Evolutionary conservation across 345 rosid genomes (phyloP).

Genomic region (Brassica nigra): DNA sequence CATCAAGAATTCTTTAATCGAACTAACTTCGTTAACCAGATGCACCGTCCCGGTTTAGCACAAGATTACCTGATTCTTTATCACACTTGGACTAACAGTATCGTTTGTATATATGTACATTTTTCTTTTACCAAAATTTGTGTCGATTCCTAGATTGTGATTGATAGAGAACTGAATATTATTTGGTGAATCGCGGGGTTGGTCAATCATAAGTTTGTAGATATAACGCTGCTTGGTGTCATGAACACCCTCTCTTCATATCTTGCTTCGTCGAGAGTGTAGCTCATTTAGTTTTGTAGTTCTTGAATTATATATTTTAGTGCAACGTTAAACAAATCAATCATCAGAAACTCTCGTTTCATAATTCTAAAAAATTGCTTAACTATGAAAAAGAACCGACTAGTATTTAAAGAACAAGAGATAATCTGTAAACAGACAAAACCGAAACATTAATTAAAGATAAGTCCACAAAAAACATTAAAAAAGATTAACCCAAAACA

Average conservation of each 20-base stretch:
- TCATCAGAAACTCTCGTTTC: not conserved
- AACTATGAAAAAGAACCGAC: not conserved
- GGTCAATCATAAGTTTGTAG: no score
- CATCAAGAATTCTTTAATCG: not conserved
- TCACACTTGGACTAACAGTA: not conserved
- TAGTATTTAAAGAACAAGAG: not conserved
- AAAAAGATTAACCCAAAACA: not conserved
- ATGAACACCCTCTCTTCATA: not conserved
- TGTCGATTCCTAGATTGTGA: not conserved
- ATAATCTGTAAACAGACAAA: not conserved
- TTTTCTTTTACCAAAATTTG: no score
- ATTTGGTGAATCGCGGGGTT: no score
- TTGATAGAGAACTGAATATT: not conserved
- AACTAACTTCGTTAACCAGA: not conserved
- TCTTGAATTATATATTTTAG: no score
- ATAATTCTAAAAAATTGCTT: not conserved
- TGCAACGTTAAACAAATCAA: not conserved
- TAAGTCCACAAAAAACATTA: not conserved
- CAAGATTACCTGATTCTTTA: not conserved
- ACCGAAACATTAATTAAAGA: not conserved
- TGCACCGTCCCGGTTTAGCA: not conserved
- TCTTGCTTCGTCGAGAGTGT: no score
- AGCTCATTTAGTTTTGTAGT: no score
- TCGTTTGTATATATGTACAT: no score
- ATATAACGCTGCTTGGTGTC: not conserved